Base-by-base conservation (phyloP, 805 yeast genomes). In the Kluyveromyces siamensis region DNA sequence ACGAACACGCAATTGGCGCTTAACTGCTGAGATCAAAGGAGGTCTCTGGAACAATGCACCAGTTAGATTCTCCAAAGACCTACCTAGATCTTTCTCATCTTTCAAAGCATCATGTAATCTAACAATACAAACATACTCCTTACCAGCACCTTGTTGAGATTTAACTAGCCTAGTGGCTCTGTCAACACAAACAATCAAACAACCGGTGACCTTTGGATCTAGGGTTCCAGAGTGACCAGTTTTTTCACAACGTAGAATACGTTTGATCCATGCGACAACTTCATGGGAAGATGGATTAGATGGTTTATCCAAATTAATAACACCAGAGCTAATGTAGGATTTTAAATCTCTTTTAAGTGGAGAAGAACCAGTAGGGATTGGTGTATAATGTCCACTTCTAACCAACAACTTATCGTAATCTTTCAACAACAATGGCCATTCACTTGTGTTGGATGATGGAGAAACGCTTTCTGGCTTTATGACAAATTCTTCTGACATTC, bases 41-140 rank as follows among this genome's bases (percentile, higher is more conserved):
- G 99, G 99, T 77, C 99, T 87, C 76, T 93, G 99, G 80, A 93
- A 93, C 58, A 93, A 76, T 53, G 99, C 99, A 75, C 99, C 99
- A 52, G 99, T 93, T 65, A 93, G 78, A 69, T 89, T 88, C 73
- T 93, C 99, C 58, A 93, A 76, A 27, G 87, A 75, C 63, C 95
- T 83, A 48, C 83, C 87, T 71, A 93, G 76, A 54, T 84, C 96
- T 68, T 88, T 88, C 64, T 86, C 93, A 59, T 89, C 96, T 58
- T 86, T 81, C 57, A 93, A 75, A 53, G 89, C 89, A 56, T 91
- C 97, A 70, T 93, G 99, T 62, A 93, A 77, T 76, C 98, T 83
- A 50, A 87, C 93, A 58, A 93, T 88, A 76, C 98, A 93, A 48
- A 93, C 99, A 73, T 93, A 93, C 82, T 93, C 99, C 71, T 93